Evolutionary conservation across 139 green algal genomes (phyloP).

Genomic region (Trebouxia sp.): DNA sequence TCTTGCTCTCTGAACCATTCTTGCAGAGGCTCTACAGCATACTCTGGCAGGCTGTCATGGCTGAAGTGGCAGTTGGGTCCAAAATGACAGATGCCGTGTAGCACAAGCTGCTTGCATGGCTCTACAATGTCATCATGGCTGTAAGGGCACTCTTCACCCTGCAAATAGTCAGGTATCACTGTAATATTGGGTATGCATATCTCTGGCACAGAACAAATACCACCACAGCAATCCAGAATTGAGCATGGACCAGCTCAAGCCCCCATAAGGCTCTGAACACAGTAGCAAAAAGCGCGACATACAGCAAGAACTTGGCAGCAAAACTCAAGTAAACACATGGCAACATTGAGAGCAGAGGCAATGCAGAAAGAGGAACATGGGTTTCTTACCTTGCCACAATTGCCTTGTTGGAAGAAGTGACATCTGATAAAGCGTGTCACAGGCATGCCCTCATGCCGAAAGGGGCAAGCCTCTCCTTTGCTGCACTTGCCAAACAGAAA

Average conservation of each 20-base stretch:
- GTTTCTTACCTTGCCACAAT: background rate
- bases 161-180: background rate
- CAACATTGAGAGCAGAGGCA: too few species aligned
- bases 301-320: too few species aligned
- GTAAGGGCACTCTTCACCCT: constrained; percentile 13
- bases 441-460: constrained; percentile 13
- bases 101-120: constrained; percentile 24
- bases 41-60: background rate
- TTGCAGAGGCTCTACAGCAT: constrained; percentile 7
- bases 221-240: too few species aligned
- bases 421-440: constrained; percentile 21
- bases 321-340: too few species aligned
- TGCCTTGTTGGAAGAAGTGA: constrained; percentile 22
- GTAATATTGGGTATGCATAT: background rate
- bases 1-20: constrained; percentile 12
- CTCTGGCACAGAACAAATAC: background rate
- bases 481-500: constrained; percentile 9
- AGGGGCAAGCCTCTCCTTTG: constrained; percentile 7
- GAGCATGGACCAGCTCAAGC: too few species aligned
- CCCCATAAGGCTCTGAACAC: too few species aligned
- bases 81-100: background rate
- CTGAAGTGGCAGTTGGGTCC: background rate
- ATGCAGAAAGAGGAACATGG: background rate
- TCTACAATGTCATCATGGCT: constrained; percentile 14
- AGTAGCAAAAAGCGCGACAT: too few species aligned